Conservation (phyloP, 108 stramenopile species). For the Stephanodiscus triporus region DNA sequence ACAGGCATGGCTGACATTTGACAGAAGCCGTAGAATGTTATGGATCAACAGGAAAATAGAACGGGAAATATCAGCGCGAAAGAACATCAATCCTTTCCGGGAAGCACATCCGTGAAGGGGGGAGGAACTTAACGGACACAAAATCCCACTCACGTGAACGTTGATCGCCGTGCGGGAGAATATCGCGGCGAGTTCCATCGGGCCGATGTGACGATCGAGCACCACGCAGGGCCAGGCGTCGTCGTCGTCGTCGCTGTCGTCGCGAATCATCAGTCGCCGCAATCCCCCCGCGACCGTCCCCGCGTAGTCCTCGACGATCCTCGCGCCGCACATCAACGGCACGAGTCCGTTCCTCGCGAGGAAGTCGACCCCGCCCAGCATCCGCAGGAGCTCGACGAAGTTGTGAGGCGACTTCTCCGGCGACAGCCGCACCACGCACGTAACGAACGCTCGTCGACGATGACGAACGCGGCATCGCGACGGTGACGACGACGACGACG, state of each 20-base stretch:
- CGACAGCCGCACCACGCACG: constrained; percentile 53
- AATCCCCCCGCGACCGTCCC: constrained; percentile 27
- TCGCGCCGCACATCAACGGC: constrained; percentile 56
- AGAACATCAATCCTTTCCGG: too few species aligned
- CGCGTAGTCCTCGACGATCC: constrained; percentile 51
- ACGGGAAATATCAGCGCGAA: background rate
- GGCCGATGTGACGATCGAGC: constrained; percentile 38
- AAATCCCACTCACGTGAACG: constrained; percentile 35
- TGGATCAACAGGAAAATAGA: too few species aligned
- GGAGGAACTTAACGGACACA: too few species aligned
- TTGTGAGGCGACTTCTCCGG: constrained; percentile 52
- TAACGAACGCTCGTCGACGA: constrained; percentile 30
- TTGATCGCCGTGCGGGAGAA: constrained; percentile 48
- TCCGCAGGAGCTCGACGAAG: constrained; percentile 48
- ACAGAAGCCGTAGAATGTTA: too few species aligned
- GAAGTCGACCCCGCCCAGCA: constrained; percentile 21
- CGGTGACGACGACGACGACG: background rate
- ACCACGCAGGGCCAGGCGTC: constrained; percentile 30
- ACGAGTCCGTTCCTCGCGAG: constrained; percentile 23
- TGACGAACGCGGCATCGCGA: too few species aligned
- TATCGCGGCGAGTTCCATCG: constrained; percentile 47
- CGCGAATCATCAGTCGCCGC: background rate
- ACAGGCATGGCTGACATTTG: constrained; percentile 41
- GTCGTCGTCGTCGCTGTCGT: background rate
- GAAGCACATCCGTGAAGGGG: too few species aligned